A percentile compares a stretch with the other conserved stretches of the same genome.
phyloP scores from a whole-genome alignment of 305 asterid species.

The Rubia tinctorum region DNA sequence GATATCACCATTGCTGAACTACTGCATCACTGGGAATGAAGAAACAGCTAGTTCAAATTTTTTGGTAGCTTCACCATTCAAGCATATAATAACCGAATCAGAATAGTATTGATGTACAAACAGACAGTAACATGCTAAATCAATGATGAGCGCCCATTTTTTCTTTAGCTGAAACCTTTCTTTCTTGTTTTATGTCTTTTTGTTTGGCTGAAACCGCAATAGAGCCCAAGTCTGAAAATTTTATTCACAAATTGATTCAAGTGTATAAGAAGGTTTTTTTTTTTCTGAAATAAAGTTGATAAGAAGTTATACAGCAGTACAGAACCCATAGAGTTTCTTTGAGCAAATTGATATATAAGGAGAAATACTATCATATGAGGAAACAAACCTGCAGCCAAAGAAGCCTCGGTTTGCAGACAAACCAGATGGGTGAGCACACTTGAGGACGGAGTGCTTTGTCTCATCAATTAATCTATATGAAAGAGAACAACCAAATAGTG shows the following conservation, averaged over 20 bases:
- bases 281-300: no score
- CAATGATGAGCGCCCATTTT: background rate
- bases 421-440: constrained; percentile 98
- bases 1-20: background rate
- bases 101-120: background rate
- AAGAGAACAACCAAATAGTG: background rate
- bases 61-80: background rate
- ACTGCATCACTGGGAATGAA: constrained; percentile 1
- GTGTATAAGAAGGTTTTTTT: background rate
- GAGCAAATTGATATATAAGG: background rate
- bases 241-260: background rate
- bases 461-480: constrained; percentile 77
- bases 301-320: constrained; percentile 2
- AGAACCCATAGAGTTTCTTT: background rate
- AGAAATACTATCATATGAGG: constrained; percentile 4
- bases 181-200: background rate
- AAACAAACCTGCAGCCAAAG: constrained; percentile 90
- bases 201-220: constrained; percentile 2
- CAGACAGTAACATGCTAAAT: background rate
- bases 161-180: background rate
- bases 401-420: constrained; percentile 95
- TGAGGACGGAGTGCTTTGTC: constrained; percentile 77
- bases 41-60: background rate
- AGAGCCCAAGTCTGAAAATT: background rate
- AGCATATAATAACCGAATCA: background rate